These are phyloP conservation scores for Solanum sejunctum DNA, from an alignment of 257 asterid species.

Conservation along the genomic window DNA sequence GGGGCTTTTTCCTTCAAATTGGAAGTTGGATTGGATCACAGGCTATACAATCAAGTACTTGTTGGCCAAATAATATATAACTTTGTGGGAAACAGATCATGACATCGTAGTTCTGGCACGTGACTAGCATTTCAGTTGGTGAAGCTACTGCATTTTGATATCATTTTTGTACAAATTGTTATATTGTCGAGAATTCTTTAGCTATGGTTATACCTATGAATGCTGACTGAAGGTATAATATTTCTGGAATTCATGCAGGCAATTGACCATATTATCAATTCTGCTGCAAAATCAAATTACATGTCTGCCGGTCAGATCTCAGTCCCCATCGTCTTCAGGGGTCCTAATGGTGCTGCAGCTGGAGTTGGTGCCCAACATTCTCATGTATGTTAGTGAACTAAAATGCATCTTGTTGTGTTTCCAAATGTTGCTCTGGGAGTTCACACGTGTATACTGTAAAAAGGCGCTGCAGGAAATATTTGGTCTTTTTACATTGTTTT, in stretches of 20 bases:
- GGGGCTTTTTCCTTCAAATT: background rate
- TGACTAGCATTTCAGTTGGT: background rate
- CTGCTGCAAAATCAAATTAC: slow-evolving; percentile 88
- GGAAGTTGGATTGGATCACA: background rate
- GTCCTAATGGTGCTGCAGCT: slow-evolving; percentile 96
- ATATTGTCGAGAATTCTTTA: background rate
- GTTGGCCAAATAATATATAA: background rate
- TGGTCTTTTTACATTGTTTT: background rate
- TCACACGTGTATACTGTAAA: background rate
- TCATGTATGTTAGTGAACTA: slow-evolving; percentile 35
- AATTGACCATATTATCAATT: slow-evolving; percentile 79
- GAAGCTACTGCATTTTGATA: background rate
- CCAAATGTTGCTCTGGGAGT: background rate
- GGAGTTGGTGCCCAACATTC: slow-evolving; percentile 96
- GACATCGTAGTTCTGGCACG: background rate
- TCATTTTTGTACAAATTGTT: background rate
- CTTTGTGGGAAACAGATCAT: background rate
- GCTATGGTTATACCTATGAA: background rate
- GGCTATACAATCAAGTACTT: background rate
- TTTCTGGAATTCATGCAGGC: slow-evolving; percentile 31
- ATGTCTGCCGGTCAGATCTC: slow-evolving; percentile 83
- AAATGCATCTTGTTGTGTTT: background rate
- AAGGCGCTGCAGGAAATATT: background rate
- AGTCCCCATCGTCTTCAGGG: slow-evolving; percentile 82
- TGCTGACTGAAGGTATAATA: background rate